A percentile compares a stretch with the other conserved stretches of the same genome.
These are phyloP conservation scores for Leptoxyphium fumago DNA, from an alignment of 2,329 filamentous ascomycete species.

Conservation along the genomic window DNA sequence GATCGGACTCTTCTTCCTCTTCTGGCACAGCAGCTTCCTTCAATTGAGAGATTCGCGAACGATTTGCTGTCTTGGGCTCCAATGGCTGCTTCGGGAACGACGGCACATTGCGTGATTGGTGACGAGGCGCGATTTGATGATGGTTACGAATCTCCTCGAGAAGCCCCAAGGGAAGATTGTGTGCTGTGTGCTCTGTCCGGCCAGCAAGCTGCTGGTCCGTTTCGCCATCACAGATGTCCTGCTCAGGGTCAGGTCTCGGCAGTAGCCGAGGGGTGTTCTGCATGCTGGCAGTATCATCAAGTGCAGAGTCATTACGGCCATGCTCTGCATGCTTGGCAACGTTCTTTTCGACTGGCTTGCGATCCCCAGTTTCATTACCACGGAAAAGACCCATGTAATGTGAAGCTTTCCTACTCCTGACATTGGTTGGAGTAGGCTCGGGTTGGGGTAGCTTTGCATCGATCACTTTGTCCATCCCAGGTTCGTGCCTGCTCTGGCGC, in stretches of 20 bases:
- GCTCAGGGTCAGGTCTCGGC: conserved; percentile 14
- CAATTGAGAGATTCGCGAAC: conserved; percentile 8
- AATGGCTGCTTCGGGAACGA: not conserved
- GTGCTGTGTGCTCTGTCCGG: conserved; percentile 16
- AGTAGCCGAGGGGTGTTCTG: not conserved
- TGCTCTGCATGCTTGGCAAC: conserved; percentile 11
- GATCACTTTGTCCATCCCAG: conserved; percentile 44
- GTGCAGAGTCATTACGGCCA: not conserved
- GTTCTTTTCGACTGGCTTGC: conserved; percentile 36
- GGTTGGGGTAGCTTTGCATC: conserved; percentile 46
- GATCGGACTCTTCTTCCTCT: conserved; percentile 52
- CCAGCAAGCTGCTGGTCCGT: conserved; percentile 11
- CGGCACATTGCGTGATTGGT: conserved; percentile 22
- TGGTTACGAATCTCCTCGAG: conserved; percentile 44
- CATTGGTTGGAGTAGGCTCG: conserved; percentile 36
- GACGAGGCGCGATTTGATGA: conserved; percentile 33
- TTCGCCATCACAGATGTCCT: conserved; percentile 19
- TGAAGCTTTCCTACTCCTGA: conserved; percentile 49
- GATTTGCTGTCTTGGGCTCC: not conserved
- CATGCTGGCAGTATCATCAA: not conserved
- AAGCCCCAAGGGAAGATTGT: conserved; percentile 33
- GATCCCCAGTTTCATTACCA: conserved; percentile 42
- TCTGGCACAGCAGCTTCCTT: conserved; percentile 3
- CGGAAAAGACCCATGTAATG: conserved; percentile 52
- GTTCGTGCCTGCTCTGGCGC: conserved; percentile 16